Base-by-base conservation (phyloP, 2,329 filamentous ascomycete species). In the Botrytis deweyae region DNA sequence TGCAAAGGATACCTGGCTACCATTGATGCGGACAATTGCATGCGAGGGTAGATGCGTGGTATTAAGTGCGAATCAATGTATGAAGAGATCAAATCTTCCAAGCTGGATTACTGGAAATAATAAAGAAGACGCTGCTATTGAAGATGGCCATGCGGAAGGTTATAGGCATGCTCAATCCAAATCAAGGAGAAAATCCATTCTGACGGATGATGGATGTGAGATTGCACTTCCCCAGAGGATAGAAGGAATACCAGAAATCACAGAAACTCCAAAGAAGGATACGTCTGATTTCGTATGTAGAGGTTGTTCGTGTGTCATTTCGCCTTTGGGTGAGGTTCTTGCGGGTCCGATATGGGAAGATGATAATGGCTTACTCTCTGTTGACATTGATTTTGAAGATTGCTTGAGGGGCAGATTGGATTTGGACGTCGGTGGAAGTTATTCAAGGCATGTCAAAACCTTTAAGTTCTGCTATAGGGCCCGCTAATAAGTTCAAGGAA, bases 41-140 rank as follows among this genome's bases (percentile, higher is more conserved):
- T 87, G 89, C 71, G 95, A 98, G 82, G 93, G 94, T 0, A 87
- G 95, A 33, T 93, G 93, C 78, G 95, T 97, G 78, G 94, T 98
- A 29, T 84, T 98, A 5, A 94, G 90, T 80, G 90, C 93, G 63
- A 97, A 97, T 82, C 95, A 97, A 85, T 95, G 92, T 80, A 87
- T 93, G 5, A 88, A 86, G 75, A 86, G 84, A 76, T 87, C 85
- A 64, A 84, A 90, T 74, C 80, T 91, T 3, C 89, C 89, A 0
- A 80, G 79, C 8, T 91, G 88, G 89, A 87, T 91, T 44, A 85
- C 82, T 0, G 79, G 81, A 5, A 73, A 76, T 20, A 40, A 72
- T 25, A 65, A 74, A 69, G 66, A 38, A 5, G 73, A 74, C 22
- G 63, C 65, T 20, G 61, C 58, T 29, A 38, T 69, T 55, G 65